Conservation (phyloP, 1,284 basidiomycete species). For the Salmacisia buchloeana region DNA sequence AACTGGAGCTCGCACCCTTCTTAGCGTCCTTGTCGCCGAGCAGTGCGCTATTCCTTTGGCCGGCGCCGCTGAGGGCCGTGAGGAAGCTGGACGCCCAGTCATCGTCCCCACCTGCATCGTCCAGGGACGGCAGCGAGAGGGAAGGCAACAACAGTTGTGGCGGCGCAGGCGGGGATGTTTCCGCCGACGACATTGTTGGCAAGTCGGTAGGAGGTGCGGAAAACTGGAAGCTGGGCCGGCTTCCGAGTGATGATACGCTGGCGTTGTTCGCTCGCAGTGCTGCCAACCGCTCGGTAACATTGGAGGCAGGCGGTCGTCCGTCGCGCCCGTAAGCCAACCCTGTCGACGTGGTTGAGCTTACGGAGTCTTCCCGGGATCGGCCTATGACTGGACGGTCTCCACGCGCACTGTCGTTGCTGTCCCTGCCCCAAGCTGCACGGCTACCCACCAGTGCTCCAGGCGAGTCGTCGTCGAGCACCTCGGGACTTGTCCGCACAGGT, state of each 20-base stretch:
- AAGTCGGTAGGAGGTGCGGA: neutral
- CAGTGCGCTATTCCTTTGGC: neutral
- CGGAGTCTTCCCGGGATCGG: too few relatives aligned
- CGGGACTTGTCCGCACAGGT: too few relatives aligned
- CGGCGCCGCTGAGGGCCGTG: neutral
- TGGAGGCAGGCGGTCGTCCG: neutral
- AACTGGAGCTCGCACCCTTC: neutral
- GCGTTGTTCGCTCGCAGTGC: neutral
- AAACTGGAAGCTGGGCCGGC: neutral
- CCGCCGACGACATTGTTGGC: neutral
- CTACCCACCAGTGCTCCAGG: too few relatives aligned
- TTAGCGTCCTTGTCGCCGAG: neutral
- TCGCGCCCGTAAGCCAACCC: too few relatives aligned
- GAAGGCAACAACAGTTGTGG: neutral
- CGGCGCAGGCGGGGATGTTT: neutral
- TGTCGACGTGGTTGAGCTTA: too few relatives aligned
- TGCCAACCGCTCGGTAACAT: neutral
- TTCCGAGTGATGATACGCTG: neutral
- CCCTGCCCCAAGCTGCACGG: too few relatives aligned
- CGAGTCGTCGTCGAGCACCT: too few relatives aligned
- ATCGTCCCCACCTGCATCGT: neutral
- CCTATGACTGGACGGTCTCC: too few relatives aligned
- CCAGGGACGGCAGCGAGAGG: neutral
- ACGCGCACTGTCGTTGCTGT: too few relatives aligned
- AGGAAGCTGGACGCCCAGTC: slow-evolving; percentile 1